Evolutionary conservation across 208 protist species (phyloP).

Genomic region (Acanthamoeba royreba): DNA sequence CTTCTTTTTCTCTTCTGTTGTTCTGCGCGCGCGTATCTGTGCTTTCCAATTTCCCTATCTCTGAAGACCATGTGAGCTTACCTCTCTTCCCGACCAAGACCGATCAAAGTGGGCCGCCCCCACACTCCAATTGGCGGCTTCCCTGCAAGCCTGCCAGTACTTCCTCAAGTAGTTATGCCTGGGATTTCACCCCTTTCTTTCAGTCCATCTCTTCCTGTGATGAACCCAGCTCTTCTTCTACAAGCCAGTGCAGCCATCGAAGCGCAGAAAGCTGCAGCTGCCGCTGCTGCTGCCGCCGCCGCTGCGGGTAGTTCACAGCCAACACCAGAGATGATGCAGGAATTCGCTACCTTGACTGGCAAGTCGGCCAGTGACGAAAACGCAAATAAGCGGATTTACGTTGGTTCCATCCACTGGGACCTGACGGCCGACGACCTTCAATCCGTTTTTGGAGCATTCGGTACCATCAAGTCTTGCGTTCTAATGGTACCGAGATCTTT

Average conservation of each 20-base stretch:
- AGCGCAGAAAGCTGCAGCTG: not conserved
- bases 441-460: slow-evolving; percentile 17
- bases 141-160: not conserved
- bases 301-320: not conserved
- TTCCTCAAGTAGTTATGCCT: not conserved
- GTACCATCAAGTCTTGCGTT: slow-evolving; percentile 20
- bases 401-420: slow-evolving; percentile 45
- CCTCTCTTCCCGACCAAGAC: not conserved
- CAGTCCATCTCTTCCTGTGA: not conserved
- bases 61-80: not conserved
- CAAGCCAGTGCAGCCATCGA: not conserved
- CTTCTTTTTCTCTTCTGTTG: not conserved
- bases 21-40: not conserved
- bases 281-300: not conserved
- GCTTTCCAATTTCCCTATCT: not conserved
- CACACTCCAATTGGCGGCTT: not conserved
- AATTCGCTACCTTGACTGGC: not conserved
- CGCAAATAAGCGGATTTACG: slow-evolving; percentile 35
- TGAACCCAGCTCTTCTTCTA: not conserved
- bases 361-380: not conserved
- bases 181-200: not conserved
- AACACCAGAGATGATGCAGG: slow-evolving; percentile 14
- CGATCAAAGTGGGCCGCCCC: slow-evolving; percentile 44
- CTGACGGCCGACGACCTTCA: slow-evolving; percentile 8
- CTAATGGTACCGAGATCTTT: not conserved